phyloP scores from a whole-genome alignment of 495 filamentous ascomycete species.

The Penicillium macrosclerotiorum region DNA sequence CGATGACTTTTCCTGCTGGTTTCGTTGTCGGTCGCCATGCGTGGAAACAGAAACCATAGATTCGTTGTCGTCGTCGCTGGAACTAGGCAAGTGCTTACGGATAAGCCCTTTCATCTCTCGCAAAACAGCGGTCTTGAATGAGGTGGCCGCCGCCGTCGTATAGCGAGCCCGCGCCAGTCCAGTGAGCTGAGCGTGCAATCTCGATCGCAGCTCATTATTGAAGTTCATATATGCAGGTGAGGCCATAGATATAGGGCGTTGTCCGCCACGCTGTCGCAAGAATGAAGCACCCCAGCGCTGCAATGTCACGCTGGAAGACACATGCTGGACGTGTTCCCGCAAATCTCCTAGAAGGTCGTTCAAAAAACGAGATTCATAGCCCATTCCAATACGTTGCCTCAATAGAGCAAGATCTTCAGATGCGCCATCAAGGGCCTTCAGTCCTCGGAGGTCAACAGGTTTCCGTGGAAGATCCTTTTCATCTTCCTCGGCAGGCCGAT shows the following conservation, averaged over 20 bases:
- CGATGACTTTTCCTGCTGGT: conserved; percentile 84
- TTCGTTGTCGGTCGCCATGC: conserved; percentile 64
- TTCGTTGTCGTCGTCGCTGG: conserved; percentile 89
- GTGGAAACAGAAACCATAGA: conserved; percentile 88
- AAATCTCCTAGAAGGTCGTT: conserved; percentile 76
- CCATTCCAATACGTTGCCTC: conserved; percentile 77
- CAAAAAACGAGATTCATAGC: conserved; percentile 79
- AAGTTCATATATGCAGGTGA: conserved; percentile 74
- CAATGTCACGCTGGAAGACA: conserved; percentile 69
- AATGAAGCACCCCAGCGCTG: conserved; percentile 70
- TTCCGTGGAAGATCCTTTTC: conserved; percentile 23
- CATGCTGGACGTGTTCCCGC: conserved; percentile 73
- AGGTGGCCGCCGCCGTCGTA: conserved; percentile 72
- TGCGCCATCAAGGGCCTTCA: conserved; percentile 79
- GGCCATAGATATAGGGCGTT: conserved; percentile 61
- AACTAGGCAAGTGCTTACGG: conserved; percentile 79
- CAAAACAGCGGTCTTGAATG: conserved; percentile 83
- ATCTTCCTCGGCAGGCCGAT: conserved; percentile 18
- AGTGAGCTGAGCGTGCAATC: conserved; percentile 64
- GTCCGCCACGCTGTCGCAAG: conserved; percentile 61
- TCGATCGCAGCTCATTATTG: conserved; percentile 63
- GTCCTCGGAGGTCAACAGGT: conserved; percentile 67
- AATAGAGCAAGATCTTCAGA: conserved; percentile 71
- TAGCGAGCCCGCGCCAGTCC: conserved; percentile 78
- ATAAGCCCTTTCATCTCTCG: conserved; percentile 87